phyloP scores from a whole-genome alignment of 2,329 filamentous ascomycete species.

The Pseudogymnoascus sp. region DNA sequence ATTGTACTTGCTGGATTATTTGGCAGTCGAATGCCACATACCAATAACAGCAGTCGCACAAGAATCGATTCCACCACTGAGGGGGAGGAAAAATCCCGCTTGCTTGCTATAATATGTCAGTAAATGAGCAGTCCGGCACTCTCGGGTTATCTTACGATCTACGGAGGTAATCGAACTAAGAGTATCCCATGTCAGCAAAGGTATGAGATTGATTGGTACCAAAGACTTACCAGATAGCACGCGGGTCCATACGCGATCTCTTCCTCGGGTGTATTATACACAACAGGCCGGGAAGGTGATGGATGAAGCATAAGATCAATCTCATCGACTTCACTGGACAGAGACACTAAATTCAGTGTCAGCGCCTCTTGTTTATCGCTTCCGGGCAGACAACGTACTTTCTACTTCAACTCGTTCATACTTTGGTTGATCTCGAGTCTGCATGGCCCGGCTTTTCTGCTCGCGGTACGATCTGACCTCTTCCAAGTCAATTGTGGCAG shows the following conservation, averaged over 20 bases:
- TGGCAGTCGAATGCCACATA: constrained; percentile 28
- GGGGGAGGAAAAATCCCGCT: constrained; percentile 48
- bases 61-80: constrained; percentile 53
- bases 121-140: neutral
- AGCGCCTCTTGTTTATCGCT: neutral
- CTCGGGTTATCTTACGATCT: constrained; percentile 27
- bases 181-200: neutral
- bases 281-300: constrained; percentile 34
- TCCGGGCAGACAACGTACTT: neutral
- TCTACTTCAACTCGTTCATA: constrained; percentile 35
- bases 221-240: constrained; percentile 43
- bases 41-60: constrained; percentile 47
- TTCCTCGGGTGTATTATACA: constrained; percentile 55
- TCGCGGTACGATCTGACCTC: constrained; percentile 55
- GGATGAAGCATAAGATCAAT: constrained; percentile 36
- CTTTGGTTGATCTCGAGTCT: constrained; percentile 19
- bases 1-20: neutral
- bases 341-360: constrained; percentile 26
- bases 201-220: neutral
- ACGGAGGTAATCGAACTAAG: constrained; percentile 50
- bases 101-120: neutral
- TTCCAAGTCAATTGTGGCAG: constrained; percentile 61
- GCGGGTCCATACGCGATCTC: constrained; percentile 59
- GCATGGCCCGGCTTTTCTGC: constrained; percentile 21
- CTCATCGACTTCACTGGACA: constrained; percentile 34